Percentiles rank a stretch among this genome's conserved stretches.
These are phyloP conservation scores for Penicillium chermesinum DNA, from an alignment of 495 filamentous ascomycete genomes.

Conservation along the genomic window DNA sequence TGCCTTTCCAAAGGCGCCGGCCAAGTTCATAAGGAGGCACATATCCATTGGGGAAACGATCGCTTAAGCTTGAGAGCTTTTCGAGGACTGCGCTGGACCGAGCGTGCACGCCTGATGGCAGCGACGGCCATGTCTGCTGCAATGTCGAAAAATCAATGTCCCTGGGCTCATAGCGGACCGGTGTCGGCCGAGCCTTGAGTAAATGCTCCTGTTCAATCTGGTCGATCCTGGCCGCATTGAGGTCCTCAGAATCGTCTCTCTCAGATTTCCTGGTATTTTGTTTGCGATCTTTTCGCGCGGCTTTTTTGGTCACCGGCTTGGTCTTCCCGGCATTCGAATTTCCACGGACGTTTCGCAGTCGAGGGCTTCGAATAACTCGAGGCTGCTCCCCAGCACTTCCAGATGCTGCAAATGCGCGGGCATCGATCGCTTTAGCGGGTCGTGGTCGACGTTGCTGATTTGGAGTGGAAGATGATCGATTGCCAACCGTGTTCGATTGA, in stretches of 20 bases:
- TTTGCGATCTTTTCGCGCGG: constrained; percentile 5
- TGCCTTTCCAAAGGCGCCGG: constrained; percentile 33
- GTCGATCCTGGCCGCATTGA: constrained; percentile 29
- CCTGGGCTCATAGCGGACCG: constrained; percentile 34
- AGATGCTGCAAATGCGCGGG: constrained; percentile 36
- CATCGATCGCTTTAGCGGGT: constrained; percentile 35
- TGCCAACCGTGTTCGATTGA: not conserved
- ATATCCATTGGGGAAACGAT: constrained; percentile 37
- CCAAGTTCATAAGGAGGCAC: constrained; percentile 37
- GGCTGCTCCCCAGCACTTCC: constrained; percentile 23
- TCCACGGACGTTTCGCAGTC: constrained; percentile 20
- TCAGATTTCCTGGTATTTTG: constrained; percentile 8
- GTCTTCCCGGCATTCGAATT: constrained; percentile 15
- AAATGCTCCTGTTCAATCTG: constrained; percentile 28
- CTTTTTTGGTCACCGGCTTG: constrained; percentile 13
- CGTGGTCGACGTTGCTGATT: constrained; percentile 17
- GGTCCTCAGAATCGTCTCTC: constrained; percentile 22
- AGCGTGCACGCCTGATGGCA: constrained; percentile 30
- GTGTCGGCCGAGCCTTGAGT: constrained; percentile 24
- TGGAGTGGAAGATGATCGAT: constrained; percentile 14
- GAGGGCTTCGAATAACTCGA: constrained; percentile 33
- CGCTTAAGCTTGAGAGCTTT: constrained; percentile 33
- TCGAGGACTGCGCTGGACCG: constrained; percentile 31
- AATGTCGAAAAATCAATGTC: constrained; percentile 25
- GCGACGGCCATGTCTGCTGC: constrained; percentile 40